Evolutionary conservation across 2,329 filamentous ascomycete species (phyloP).

Genomic region (Xylariales sp.): DNA sequence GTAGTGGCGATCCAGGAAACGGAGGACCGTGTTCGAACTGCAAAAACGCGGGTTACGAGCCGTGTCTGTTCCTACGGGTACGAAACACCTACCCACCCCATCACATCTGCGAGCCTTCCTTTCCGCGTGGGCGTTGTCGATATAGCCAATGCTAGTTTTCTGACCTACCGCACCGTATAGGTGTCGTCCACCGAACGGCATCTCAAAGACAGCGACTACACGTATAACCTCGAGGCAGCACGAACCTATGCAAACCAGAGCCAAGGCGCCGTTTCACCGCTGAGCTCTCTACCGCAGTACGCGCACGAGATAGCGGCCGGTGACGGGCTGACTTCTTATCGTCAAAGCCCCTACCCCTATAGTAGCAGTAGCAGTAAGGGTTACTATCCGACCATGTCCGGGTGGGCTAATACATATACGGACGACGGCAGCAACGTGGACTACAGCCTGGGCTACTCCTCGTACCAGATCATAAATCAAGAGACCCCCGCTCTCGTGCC

Average conservation of each 20-base stretch:
- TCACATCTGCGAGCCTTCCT: constrained; percentile 29
- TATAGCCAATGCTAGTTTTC: not conserved
- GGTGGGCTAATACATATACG: constrained; percentile 52
- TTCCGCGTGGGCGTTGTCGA: constrained; percentile 10
- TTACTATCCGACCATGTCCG: constrained; percentile 52
- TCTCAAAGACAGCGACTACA: constrained; percentile 51
- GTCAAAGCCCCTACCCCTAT: constrained; percentile 51
- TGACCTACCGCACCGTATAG: constrained; percentile 42
- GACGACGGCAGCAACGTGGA: constrained; percentile 52
- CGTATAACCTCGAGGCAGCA: constrained; percentile 53
- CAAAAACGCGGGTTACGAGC: constrained; percentile 75
- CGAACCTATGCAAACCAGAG: constrained; percentile 49
- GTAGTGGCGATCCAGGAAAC: constrained; percentile 84
- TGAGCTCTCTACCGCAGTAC: constrained; percentile 51
- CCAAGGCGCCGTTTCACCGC: constrained; percentile 46
- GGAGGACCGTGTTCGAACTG: constrained; percentile 87
- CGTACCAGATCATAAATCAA: constrained; percentile 52
- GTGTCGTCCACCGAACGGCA: constrained; percentile 55
- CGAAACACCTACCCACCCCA: constrained; percentile 13
- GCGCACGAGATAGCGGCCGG: constrained; percentile 49
- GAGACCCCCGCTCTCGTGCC: constrained; percentile 51
- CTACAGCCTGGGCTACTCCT: constrained; percentile 50
- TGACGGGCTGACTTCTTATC: constrained; percentile 52
- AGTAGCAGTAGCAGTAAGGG: constrained; percentile 41
- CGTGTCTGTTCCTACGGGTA: constrained; percentile 86